Evolutionary conservation across 2,329 filamentous ascomycete genomes (phyloP).

Genomic region (Dactylellina drechsleri): DNA sequence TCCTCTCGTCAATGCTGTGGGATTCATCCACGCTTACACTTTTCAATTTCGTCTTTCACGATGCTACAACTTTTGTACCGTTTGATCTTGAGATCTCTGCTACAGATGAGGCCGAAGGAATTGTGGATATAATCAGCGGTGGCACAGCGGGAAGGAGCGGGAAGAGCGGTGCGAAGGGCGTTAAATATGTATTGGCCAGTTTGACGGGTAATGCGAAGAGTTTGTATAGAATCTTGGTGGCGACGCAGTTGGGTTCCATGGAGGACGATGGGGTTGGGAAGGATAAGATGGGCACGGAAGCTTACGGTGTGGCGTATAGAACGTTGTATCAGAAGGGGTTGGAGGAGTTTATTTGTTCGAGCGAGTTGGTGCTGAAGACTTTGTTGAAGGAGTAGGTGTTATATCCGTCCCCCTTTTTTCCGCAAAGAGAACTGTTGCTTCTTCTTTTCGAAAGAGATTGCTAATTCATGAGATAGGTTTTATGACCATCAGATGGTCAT

Average conservation of each 20-base stretch:
- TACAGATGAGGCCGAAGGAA: constrained; percentile 69
- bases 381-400: constrained; percentile 82
- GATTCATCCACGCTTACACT: constrained; percentile 83
- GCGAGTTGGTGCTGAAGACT: constrained; percentile 93
- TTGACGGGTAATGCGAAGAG: constrained; percentile 91
- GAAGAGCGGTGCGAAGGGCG: constrained; percentile 79
- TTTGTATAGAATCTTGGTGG: constrained; percentile 84
- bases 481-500: constrained; percentile 98
- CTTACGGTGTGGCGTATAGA: constrained; percentile 82
- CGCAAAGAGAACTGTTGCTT: neutral
- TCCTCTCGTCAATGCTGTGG: constrained; percentile 88
- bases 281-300: constrained; percentile 65
- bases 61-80: constrained; percentile 87
- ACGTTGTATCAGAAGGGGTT: constrained; percentile 94
- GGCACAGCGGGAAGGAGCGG: constrained; percentile 55
- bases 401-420: neutral
- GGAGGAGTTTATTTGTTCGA: constrained; percentile 96
- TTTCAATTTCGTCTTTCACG: constrained; percentile 89
- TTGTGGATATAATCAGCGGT: constrained; percentile 75
- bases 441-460: neutral
- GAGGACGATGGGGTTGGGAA: constrained; percentile 69
- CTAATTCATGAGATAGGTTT: constrained; percentile 69
- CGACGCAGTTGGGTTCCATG: constrained; percentile 79
- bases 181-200: constrained; percentile 87
- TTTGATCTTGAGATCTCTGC: constrained; percentile 80